A percentile compares a stretch with the other conserved stretches of the same genome.
phyloP scores from a whole-genome alignment of 2,329 filamentous ascomycete genomes.

The Dothideomycetidae sp. region DNA sequence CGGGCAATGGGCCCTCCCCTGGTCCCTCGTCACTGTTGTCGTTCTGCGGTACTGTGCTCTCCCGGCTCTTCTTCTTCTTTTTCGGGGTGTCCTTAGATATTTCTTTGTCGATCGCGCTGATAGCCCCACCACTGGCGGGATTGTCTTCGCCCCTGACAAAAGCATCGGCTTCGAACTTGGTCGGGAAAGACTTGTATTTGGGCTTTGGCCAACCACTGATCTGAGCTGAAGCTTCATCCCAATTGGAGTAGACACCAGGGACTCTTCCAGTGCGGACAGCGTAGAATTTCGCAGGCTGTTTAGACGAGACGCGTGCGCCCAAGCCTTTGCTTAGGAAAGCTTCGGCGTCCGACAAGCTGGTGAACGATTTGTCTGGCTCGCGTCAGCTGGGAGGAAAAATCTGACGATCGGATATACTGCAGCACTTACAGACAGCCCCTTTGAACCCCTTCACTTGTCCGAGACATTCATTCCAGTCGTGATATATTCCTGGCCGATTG shows the following conservation, averaged over 20 bases:
- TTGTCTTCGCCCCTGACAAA: slow-evolving; percentile 44
- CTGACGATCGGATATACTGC: background rate
- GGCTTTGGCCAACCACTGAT: slow-evolving; percentile 58
- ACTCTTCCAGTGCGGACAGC: slow-evolving; percentile 43
- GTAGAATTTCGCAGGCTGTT: slow-evolving; percentile 40
- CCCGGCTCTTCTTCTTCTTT: slow-evolving; percentile 27
- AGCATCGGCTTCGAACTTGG: slow-evolving; percentile 54
- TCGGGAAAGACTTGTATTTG: slow-evolving; percentile 37
- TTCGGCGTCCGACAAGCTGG: slow-evolving; percentile 58
- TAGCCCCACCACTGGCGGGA: slow-evolving; percentile 8
- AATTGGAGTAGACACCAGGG: slow-evolving; percentile 49
- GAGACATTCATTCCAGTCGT: slow-evolving; percentile 48
- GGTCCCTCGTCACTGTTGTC: slow-evolving; percentile 31
- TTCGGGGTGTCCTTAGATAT: slow-evolving; percentile 27
- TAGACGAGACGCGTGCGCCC: slow-evolving; percentile 20
- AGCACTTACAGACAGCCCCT: slow-evolving; percentile 25
- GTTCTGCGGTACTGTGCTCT: slow-evolving; percentile 4
- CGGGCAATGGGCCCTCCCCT: slow-evolving; percentile 41
- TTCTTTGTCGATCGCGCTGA: slow-evolving; percentile 14
- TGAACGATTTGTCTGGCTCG: slow-evolving; percentile 65
- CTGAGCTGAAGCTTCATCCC: slow-evolving; percentile 57
- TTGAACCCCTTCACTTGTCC: slow-evolving; percentile 47
- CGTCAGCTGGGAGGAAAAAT: background rate
- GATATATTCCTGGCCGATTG: slow-evolving; percentile 47
- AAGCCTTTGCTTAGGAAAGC: slow-evolving; percentile 53